Evolutionary conservation across 352 stramenopile species (phyloP), one percentile per base, ranked within the genome.

Genomic region (Blastocystis sp.): DNA sequence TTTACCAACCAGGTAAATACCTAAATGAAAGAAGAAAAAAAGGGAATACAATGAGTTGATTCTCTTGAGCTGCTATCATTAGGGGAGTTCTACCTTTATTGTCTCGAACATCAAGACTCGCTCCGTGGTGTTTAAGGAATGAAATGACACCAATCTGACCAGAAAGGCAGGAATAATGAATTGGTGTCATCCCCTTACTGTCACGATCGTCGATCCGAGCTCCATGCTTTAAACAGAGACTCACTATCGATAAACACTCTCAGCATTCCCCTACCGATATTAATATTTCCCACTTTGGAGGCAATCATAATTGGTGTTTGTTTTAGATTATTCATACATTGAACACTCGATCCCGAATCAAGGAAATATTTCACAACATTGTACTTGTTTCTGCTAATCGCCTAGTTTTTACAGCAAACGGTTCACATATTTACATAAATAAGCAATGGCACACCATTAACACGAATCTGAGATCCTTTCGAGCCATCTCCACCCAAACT

Each of bases 51-150:
- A 89, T 89, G n/a, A 75, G 19, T 24, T 89, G 56, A 51, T 89
- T 58, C 7, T 77, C 35, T 1, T 56, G 42, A 44, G 53, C 58
- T 30, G 78, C 78, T 22, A 64, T 33, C 78, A 89, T 89, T n/a
- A 89, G 42, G 0, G 78, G 78, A 33, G 78, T 89, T 42, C 62
- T 17, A 11, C 78, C 78, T 40, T 89, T 89, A 51, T 89, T 79
- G 66, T 89, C 78, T 33, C 78, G 78, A 13, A 79, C 78, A 35
- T 89, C 60, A 19, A 89, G 48, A 27, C 42, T 89, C 22, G 60
- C 60, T 59, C 57, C 35, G 13, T 78, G 35, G 4, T 37, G 30
- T 17, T n/a, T 76, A 5, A 89, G 66, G 22, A 77, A 78, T 13
- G 60, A 89, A n/a, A 89, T 42, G 0, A 89, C 57, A 22, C n/a